Evolutionary conservation across 1,284 basidiomycete species (phyloP), one percentile per base, ranked within the genome.

Genomic region (Malassezia sympodialis): DNA sequence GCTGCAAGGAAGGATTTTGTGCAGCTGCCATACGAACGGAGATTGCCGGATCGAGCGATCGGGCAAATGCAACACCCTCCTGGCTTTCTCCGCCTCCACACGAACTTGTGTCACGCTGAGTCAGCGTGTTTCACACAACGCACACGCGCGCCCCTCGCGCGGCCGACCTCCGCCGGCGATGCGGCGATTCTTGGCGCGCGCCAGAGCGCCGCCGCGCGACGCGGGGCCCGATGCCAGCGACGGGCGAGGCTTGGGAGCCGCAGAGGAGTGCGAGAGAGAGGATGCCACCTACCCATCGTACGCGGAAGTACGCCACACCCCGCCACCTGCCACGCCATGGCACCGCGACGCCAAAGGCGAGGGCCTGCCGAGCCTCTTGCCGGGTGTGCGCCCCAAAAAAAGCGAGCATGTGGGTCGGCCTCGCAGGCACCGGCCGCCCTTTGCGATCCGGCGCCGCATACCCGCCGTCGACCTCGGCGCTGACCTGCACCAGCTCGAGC

Each of bases 231-330:
- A 30, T 17, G 8, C 4, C 26, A 28, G 24, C 27, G 42, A 4
- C 11, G 41, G 19, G 41, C 21, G 8, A 12, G 24, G 24, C 17
- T 23, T 15, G 41, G n/a, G 27, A 15, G 11, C 7, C 12, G 39
- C 19, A 1, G 34, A 28, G 24, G 12, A n/a, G n/a, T n/a, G n/a
- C n/a, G n/a, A 5, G 24, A 32, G 8, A 15, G 7, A 14, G 5
- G 17, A 30, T 12, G 19, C 31, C 17, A 26, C 45, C 3, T 50
- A 50, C 27, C 49, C 49, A 19, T 40, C 49, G 17, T 50, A 50
- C 19, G 49, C 23, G 3, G 49, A 50, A 43, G 23, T 39, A 19
- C 31, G 42, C 42, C 24, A 39, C 8, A 21, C n/a, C 3, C n/a
- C 37, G 37, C 37, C 37, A 10, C 37, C n/a, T 5, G 3, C 37